A percentile compares a stretch with the other conserved stretches of the same genome.
These are phyloP conservation scores for Farysia itapuensis DNA, from an alignment of 1,284 basidiomycete genomes.

Conservation along the genomic window DNA sequence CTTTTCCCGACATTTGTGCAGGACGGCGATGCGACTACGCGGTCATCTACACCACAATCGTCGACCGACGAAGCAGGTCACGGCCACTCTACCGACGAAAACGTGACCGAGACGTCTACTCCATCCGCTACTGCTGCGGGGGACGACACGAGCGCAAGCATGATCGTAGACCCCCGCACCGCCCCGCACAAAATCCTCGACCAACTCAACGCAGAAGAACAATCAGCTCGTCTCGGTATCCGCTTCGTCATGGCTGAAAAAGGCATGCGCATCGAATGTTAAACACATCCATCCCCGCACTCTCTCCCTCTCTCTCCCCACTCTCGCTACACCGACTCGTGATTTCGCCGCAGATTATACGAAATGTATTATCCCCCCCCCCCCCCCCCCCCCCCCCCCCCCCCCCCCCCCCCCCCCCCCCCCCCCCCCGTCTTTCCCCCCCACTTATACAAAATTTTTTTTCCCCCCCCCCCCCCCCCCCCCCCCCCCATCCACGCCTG, in stretches of 20 bases:
- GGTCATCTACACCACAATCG: constrained; percentile 2
- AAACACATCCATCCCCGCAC: neutral
- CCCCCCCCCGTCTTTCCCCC: no score
- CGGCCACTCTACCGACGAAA: neutral
- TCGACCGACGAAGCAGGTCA: neutral
- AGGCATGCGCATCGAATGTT: constrained; percentile 50
- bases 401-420: no score
- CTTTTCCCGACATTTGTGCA: constrained; percentile 42
- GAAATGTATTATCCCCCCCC: no score
- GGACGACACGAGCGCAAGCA: neutral
- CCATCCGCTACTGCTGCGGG: neutral
- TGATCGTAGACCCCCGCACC: constrained; percentile 22
- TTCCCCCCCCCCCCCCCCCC: no score
- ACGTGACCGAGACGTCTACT: neutral
- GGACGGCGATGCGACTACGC: neutral
- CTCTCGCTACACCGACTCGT: no score
- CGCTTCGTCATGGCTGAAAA: constrained; percentile 49
- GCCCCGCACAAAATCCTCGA: constrained; percentile 46
- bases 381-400: no score
- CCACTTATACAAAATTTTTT: no score
- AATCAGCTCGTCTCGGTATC: constrained; percentile 29
- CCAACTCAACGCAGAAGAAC: constrained; percentile 36
- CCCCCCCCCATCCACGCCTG: no score
- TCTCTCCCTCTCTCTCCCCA: no score
- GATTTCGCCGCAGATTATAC: no score